phyloP scores from a whole-genome alignment of 2,329 filamentous ascomycete genomes.

The Aspergillus vadensis region DNA sequence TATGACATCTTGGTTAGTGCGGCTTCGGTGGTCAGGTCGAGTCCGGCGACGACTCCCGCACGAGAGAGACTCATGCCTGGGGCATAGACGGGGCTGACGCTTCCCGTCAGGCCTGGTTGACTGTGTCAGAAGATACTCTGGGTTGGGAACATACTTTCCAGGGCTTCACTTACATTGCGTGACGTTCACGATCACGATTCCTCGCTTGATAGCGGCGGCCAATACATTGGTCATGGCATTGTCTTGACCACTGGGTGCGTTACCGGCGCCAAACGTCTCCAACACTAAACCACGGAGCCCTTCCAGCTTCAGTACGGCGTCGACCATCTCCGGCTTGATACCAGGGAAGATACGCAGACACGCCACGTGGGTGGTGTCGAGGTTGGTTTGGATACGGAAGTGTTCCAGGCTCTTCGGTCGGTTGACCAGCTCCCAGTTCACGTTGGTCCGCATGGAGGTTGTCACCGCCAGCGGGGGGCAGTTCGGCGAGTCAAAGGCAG shows the following conservation, averaged over 20 bases:
- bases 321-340: constrained; percentile 90
- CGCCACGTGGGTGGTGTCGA: constrained; percentile 86
- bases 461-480: constrained; percentile 78
- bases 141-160: too few species aligned
- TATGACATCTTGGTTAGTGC: constrained; percentile 90
- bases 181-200: constrained; percentile 85
- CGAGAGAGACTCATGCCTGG: constrained; percentile 75
- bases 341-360: constrained; percentile 89
- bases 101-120: constrained; percentile 58
- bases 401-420: constrained; percentile 72
- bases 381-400: constrained; percentile 71
- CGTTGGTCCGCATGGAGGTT: constrained; percentile 75
- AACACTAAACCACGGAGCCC: constrained; percentile 78
- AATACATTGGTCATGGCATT: constrained; percentile 78
- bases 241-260: constrained; percentile 80
- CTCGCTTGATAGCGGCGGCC: constrained; percentile 72
- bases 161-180: constrained; percentile 88
- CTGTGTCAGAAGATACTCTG: constrained; percentile 25
- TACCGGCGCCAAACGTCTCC: constrained; percentile 91
- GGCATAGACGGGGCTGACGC: constrained; percentile 76
- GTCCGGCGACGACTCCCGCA: constrained; percentile 84
- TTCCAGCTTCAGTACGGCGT: constrained; percentile 76
- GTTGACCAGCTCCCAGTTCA: constrained; percentile 76
- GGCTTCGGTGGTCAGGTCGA: constrained; percentile 86
- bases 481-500: constrained; percentile 88